Evolutionary conservation across 176 grass and related monocot genomes (phyloP).

Genomic region (Oryza brachyantha): DNA sequence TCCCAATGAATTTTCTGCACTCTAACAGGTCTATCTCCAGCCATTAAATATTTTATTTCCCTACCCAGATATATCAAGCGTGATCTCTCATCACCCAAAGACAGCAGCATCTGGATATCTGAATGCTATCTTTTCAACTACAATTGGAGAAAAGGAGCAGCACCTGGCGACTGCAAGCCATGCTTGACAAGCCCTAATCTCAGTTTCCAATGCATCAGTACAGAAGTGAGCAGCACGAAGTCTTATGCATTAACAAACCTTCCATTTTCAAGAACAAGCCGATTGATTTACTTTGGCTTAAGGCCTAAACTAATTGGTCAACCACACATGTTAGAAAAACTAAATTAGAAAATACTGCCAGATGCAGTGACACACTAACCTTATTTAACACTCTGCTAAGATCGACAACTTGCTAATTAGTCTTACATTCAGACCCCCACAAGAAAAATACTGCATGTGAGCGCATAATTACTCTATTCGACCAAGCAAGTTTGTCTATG

Average conservation of each 20-base stretch:
- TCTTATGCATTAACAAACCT: neutral
- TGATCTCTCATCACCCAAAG: no score
- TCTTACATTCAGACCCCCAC: neutral
- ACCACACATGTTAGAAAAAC: constrained; percentile 1
- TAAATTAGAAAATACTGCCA: neutral
- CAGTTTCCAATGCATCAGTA: no score
- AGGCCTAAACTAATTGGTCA: neutral
- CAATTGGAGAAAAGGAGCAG: no score
- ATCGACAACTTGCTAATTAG: neutral
- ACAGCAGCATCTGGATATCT: no score
- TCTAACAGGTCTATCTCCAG: no score
- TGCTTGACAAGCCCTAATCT: no score
- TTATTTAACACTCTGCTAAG: neutral
- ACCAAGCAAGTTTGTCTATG: neutral
- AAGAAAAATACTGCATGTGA: neutral
- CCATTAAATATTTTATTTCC: no score
- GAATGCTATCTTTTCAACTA: no score
- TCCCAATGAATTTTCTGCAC: no score
- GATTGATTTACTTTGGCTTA: neutral
- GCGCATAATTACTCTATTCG: neutral
- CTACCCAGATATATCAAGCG: no score
- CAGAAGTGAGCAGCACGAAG: no score
- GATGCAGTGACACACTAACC: neutral
- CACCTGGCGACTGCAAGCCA: no score
- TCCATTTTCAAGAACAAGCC: neutral